Evolutionary conservation across 345 rosid species (phyloP).

Genomic region (Crucihimalaya himalaica): DNA sequence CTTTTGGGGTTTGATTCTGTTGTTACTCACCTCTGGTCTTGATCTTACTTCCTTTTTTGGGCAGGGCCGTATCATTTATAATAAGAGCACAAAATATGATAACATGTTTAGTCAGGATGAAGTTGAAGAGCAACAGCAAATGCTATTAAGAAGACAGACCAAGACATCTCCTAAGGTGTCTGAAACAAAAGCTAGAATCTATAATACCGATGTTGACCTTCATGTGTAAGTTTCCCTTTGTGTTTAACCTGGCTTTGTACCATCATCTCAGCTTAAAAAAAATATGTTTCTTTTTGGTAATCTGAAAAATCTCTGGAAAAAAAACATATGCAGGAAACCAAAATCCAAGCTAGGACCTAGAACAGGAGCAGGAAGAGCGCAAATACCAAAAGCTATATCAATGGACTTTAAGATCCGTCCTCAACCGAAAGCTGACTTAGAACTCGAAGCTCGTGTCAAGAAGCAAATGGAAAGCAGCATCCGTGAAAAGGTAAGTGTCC

Average conservation of each 20-base stretch:
- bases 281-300: neutral
- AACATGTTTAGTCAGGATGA: conserved; percentile 69
- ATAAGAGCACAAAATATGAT: conserved; percentile 85
- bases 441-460: conserved; percentile 59
- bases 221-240: conserved; percentile 35
- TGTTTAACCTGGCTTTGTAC: neutral
- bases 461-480: neutral
- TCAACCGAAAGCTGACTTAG: conserved; percentile 64
- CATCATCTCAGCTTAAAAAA: conserved; percentile 1
- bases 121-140: conserved; percentile 47
- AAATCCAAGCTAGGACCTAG: conserved; percentile 48
- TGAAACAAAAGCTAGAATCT: conserved; percentile 55
- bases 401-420: conserved; percentile 81
- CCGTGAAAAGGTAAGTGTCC: conserved; percentile 11
- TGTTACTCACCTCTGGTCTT: neutral
- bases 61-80: conserved; percentile 68
- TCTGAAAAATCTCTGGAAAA: neutral
- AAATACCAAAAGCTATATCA: conserved; percentile 71
- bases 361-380: conserved; percentile 51
- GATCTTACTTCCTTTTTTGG: neutral
- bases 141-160: conserved; percentile 44
- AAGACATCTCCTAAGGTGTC: conserved; percentile 48
- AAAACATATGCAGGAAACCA: conserved; percentile 33
- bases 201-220: conserved; percentile 62
- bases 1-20: neutral